Conservation (phyloP, 345 rosid genomes). For the Pistacia atlantica region DNA sequence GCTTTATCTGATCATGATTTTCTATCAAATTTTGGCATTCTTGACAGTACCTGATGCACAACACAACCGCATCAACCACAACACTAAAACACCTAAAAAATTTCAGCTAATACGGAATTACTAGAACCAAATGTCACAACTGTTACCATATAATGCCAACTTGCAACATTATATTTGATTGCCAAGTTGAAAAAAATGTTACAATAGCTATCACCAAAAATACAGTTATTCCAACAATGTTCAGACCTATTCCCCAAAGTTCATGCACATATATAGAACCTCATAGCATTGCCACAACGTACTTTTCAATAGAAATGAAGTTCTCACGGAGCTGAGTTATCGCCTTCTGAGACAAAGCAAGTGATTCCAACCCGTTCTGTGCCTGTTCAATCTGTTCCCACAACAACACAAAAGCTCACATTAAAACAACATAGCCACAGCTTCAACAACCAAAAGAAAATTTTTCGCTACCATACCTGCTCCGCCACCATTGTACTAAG, state of each 20-base stretch:
- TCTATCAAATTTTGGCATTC: slow-evolving; percentile 98
- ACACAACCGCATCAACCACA: slow-evolving; percentile 18
- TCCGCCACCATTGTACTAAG: slow-evolving; percentile 99
- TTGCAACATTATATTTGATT: not conserved
- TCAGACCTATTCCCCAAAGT: not conserved
- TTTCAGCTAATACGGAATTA: not conserved
- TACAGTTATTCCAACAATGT: not conserved
- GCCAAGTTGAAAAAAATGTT: not conserved
- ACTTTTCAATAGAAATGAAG: slow-evolving; percentile 85
- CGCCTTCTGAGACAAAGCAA: slow-evolving; percentile 70
- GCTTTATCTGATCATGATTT: slow-evolving; percentile 97
- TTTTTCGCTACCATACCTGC: slow-evolving; percentile 47
- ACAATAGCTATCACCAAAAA: not conserved
- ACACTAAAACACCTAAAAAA: not conserved
- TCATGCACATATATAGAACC: not conserved
- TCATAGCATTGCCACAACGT: slow-evolving; percentile 20
- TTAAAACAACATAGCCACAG: not conserved
- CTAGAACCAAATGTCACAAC: not conserved
- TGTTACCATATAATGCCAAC: not conserved
- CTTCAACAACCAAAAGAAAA: not conserved
- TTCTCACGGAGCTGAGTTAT: slow-evolving; percentile 75
- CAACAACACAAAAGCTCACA: not conserved
- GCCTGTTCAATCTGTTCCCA: slow-evolving; percentile 84
- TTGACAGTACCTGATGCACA: slow-evolving; percentile 69
- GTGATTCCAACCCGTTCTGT: slow-evolving; percentile 77